Conservation (phyloP, 495 filamentous ascomycete genomes). For the Aspergillus bridgeri region DNA sequence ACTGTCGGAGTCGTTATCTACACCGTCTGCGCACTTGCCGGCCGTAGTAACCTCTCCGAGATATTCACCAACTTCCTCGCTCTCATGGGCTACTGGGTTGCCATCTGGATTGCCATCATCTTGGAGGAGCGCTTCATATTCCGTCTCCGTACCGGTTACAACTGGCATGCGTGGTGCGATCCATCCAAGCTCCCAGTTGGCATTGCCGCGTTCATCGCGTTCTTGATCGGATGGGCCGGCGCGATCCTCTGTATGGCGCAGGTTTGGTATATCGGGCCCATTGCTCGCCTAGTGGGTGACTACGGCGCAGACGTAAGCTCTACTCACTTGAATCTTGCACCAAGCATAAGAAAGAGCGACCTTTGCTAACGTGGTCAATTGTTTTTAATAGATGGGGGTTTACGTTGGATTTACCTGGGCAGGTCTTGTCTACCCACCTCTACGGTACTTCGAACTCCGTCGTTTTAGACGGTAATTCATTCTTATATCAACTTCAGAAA, state of each 20-base stretch:
- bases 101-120: constrained; percentile 61
- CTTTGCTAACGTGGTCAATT: constrained; percentile 14
- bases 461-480: constrained; percentile 37
- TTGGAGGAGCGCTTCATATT: constrained; percentile 65
- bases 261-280: constrained; percentile 63
- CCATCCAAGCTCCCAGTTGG: constrained; percentile 58
- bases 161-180: constrained; percentile 62
- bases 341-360: not conserved
- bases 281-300: constrained; percentile 54
- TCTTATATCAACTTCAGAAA: not conserved
- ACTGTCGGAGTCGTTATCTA: constrained; percentile 57
- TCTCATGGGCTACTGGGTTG: constrained; percentile 72
- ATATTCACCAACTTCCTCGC: constrained; percentile 73
- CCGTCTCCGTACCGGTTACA: constrained; percentile 47
- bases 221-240: constrained; percentile 67
- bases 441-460: constrained; percentile 47
- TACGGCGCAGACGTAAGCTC: constrained; percentile 57
- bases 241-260: constrained; percentile 70
- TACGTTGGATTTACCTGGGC: constrained; percentile 51
- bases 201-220: constrained; percentile 57
- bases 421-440: constrained; percentile 46
- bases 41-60: constrained; percentile 55
- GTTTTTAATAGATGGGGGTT: constrained; percentile 40
- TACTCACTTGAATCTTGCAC: not conserved
- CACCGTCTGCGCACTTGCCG: constrained; percentile 61